Evolutionary conservation across 805 yeast species (phyloP).

Genomic region (Kuraishia ogatae): DNA sequence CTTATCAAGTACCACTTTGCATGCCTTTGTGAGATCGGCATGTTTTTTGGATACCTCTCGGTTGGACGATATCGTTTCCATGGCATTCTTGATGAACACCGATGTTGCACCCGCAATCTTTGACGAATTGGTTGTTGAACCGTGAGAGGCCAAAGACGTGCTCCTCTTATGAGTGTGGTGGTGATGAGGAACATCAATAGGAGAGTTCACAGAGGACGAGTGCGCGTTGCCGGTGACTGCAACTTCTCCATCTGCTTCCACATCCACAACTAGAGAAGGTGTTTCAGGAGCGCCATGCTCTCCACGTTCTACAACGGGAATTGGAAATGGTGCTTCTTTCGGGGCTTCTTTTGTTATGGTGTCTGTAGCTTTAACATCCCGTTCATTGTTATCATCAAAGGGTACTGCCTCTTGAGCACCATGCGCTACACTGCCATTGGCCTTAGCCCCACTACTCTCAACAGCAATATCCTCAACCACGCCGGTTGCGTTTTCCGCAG

Average conservation of each 20-base stretch:
- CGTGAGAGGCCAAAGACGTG: background rate
- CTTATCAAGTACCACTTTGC: conserved; percentile 32
- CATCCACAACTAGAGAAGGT: background rate
- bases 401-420: background rate
- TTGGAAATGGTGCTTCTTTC: too few species aligned
- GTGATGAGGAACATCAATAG: background rate
- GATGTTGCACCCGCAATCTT: conserved; percentile 15
- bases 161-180: background rate
- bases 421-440: background rate
- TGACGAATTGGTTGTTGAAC: conserved; percentile 8
- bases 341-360: background rate
- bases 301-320: background rate
- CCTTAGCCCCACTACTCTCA: background rate
- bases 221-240: too few species aligned
- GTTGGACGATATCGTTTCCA: conserved; percentile 20
- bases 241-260: background rate
- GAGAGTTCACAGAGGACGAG: background rate
- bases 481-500: background rate
- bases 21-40: conserved; percentile 26
- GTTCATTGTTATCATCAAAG: background rate
- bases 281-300: background rate
- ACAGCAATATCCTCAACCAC: background rate
- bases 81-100: conserved; percentile 22
- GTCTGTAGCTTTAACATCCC: background rate
- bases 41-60: conserved; percentile 32